Base-by-base conservation (phyloP, 495 filamentous ascomycete species). In the Trichoderma gamsii region DNA sequence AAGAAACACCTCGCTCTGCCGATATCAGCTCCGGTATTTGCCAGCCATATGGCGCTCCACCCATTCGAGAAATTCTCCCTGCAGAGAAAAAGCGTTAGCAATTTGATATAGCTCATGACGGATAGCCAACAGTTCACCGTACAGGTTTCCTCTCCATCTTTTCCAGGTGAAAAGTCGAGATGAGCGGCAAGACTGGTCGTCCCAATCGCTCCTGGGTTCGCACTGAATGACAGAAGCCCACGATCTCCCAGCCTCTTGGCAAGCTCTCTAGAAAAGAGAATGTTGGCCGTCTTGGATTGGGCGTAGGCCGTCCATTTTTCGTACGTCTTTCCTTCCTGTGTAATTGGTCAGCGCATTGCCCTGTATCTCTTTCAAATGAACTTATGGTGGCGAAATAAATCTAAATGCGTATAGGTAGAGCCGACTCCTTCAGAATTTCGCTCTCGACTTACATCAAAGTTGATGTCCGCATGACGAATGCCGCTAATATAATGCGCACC, bases 201-300 rank as follows among this genome's bases (percentile, higher is more conserved):
- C 4, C 8, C 21, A 25, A 56, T 25, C 23, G 27, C 56, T 29
- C 27, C 27, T 9, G 56, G 56, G 16, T 32, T 61, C 9, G 32
- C 27, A n/a, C 56, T 61, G 9, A 21, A 32, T 3, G 56, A 27
- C 8, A 61, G 56, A 4, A 61, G 15, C 3, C 56, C 56, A 32
- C 25, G 56, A 12, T 61, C 27, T 23, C 56, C 56, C 1, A 29
- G n/a, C 16, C 16, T 61, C 8, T 61, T 32, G 13, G 56, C 23
- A 23, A 61, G 25, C 23, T 25, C 27, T 13, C 27, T 27, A 12
- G 56, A 61, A 7, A 61, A 61, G 56, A 61, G 56, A 11, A 85
- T 77, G 70, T 83, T 84, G 7, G 82, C 83, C 7, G 79, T 79
- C 74, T 87, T 87, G 25, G 76, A 78, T 46, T 82, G 78, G 7